Conservation (phyloP, 2,329 filamentous ascomycete genomes). For the Myotisia sp. region DNA sequence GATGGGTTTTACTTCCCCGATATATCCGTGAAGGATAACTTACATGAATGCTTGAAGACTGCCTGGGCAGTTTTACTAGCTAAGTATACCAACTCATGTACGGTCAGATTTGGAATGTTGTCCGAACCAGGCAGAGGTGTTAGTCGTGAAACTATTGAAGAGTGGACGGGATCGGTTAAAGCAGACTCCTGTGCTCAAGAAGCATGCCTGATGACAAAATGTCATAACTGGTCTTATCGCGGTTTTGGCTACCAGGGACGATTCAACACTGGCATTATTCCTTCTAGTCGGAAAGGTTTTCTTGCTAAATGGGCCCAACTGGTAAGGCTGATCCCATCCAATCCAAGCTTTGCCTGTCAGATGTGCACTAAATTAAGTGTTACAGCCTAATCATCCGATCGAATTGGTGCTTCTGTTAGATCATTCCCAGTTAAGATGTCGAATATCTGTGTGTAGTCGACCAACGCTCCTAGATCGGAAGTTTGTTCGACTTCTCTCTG, state of each 20-base stretch:
- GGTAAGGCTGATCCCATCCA: not conserved
- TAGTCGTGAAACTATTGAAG: not conserved
- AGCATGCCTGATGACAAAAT: not conserved
- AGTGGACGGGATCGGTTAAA: slow-evolving; percentile 2
- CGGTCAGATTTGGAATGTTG: not conserved
- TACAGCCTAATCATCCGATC: slow-evolving; percentile 3
- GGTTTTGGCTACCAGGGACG: slow-evolving; percentile 2
- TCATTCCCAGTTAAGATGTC: not conserved
- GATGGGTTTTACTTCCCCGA: not conserved
- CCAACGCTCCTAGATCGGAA: slow-evolving; percentile 3
- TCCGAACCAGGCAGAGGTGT: not conserved
- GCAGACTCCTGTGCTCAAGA: not conserved
- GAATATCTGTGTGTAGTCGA: not conserved
- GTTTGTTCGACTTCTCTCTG: not conserved
- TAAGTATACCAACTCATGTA: slow-evolving; percentile 1
- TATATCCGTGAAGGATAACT: not conserved
- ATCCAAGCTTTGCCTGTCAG: not conserved
- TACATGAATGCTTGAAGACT: not conserved
- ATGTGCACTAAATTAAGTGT: not conserved
- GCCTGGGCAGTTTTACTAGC: slow-evolving; percentile 7
- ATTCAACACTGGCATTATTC: slow-evolving; percentile 5
- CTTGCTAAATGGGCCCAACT: not conserved
- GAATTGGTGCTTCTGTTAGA: slow-evolving; percentile 3
- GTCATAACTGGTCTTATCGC: not conserved
- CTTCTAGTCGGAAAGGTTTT: not conserved